Conservation (phyloP, 495 filamentous ascomycete genomes). For the Geopyxis carbonaria region DNA sequence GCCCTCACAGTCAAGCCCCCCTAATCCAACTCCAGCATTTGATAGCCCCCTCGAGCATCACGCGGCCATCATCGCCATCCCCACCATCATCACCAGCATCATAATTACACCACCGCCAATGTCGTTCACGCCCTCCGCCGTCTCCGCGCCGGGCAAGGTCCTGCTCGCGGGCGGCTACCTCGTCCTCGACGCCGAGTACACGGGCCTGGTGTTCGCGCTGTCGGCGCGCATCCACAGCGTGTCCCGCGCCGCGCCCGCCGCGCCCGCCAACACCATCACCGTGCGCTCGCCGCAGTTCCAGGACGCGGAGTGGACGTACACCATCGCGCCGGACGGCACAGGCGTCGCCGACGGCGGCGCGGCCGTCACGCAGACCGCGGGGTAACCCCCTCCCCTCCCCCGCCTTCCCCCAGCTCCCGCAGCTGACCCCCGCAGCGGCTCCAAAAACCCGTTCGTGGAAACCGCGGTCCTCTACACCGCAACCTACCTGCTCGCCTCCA, state of each 20-base stretch:
- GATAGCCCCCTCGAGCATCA: not conserved
- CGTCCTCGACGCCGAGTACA: constrained; percentile 75
- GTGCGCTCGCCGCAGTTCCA: constrained; percentile 84
- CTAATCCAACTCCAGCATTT: too few relatives aligned
- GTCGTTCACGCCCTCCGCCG: constrained; percentile 30
- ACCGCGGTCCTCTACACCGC: constrained; percentile 75
- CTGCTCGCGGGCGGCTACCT: constrained; percentile 88
- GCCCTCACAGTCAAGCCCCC: too few relatives aligned
- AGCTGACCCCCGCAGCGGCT: constrained; percentile 11
- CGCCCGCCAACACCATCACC: constrained; percentile 29
- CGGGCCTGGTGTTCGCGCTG: constrained; percentile 82
- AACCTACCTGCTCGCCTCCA: constrained; percentile 54
- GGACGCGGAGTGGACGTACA: constrained; percentile 73
- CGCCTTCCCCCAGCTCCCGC: constrained; percentile 11
- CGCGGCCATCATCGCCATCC: not conserved
- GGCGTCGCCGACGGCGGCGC: constrained; percentile 49
- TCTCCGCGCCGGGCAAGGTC: constrained; percentile 93
- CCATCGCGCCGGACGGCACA: constrained; percentile 44
- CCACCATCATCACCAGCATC: not conserved
- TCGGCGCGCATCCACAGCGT: constrained; percentile 82
- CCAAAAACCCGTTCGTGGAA: constrained; percentile 72
- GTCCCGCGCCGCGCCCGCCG: constrained; percentile 39
- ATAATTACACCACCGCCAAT: not conserved
- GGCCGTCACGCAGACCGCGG: constrained; percentile 50
- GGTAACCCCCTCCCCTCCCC: constrained; percentile 37